Percentiles rank a stretch among this genome's conserved stretches.
These are phyloP conservation scores for Penicillium corylophilum DNA, from an alignment of 2,329 filamentous ascomycete species.

Conservation along the genomic window DNA sequence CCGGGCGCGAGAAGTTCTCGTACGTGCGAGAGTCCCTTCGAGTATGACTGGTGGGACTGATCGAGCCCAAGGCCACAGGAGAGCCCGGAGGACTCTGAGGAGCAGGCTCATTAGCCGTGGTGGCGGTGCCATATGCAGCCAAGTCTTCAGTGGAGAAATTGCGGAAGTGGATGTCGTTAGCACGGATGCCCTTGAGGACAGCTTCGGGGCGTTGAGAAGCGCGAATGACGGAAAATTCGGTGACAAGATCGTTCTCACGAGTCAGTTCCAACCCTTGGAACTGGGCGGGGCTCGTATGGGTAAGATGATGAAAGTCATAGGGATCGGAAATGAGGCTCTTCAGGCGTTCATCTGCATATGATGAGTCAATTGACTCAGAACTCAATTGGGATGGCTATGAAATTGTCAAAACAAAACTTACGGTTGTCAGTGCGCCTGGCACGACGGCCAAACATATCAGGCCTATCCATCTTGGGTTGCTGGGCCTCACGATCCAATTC, in stretches of 20 bases:
- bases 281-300: slow-evolving; percentile 58
- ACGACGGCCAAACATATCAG: slow-evolving; percentile 35
- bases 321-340: slow-evolving; percentile 59
- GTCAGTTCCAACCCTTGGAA: slow-evolving; percentile 53
- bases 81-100: slow-evolving; percentile 33
- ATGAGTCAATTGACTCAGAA: not conserved
- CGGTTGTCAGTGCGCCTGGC: slow-evolving; percentile 34
- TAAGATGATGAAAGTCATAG: slow-evolving; percentile 64
- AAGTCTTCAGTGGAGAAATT: slow-evolving; percentile 36
- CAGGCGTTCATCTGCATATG: slow-evolving; percentile 36
- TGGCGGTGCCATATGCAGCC: slow-evolving; percentile 20
- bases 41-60: slow-evolving; percentile 24
- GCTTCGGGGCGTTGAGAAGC: slow-evolving; percentile 52
- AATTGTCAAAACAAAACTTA: slow-evolving; percentile 28
- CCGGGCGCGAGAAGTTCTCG: slow-evolving; percentile 58
- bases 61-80: slow-evolving; percentile 27
- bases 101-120: slow-evolving; percentile 22
- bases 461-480: slow-evolving; percentile 23
- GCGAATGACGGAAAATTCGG: slow-evolving; percentile 55
- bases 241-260: slow-evolving; percentile 52
- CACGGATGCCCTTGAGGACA: slow-evolving; percentile 54
- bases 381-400: not conserved
- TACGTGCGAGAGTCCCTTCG: slow-evolving; percentile 40
- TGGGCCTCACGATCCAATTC: slow-evolving; percentile 35
- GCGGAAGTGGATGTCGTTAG: slow-evolving; percentile 46